These are phyloP conservation scores for Boletus rufocinnamomeus DNA, from an alignment of 768 basidiomycete genomes.

Conservation along the genomic window DNA sequence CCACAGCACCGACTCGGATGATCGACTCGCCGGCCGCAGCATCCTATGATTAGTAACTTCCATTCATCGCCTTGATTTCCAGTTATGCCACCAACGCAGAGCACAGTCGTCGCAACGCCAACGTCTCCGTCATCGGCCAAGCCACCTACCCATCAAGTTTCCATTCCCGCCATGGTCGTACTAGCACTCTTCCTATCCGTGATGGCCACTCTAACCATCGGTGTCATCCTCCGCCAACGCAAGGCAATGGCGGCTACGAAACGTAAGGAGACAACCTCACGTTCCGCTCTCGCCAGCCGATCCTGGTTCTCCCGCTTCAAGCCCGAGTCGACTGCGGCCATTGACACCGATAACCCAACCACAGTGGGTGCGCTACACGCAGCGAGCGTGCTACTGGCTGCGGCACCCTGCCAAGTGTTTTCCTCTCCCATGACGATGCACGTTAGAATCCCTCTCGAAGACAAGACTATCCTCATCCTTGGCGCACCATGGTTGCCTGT, in stretches of 20 bases:
- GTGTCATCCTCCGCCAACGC: conserved; percentile 25
- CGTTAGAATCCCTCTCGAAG: conserved; percentile 20
- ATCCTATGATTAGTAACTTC: neutral
- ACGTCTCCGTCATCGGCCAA: neutral
- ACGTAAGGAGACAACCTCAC: neutral
- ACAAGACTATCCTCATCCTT: conserved; percentile 25
- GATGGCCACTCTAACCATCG: conserved; percentile 24
- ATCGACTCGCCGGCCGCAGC: neutral
- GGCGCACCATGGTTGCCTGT: conserved; percentile 19
- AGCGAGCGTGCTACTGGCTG: conserved; percentile 26
- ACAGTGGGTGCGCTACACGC: conserved; percentile 28
- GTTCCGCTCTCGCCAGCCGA: neutral
- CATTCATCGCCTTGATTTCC: neutral
- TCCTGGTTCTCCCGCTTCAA: conserved; percentile 9
- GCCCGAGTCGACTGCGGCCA: neutral
- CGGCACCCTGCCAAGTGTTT: conserved; percentile 26
- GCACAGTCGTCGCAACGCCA: neutral
- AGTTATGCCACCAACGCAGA: conserved; percentile 23
- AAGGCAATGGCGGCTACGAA: neutral
- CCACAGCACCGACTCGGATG: neutral
- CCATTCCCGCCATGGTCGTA: conserved; percentile 23
- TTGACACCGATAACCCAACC: conserved; percentile 6
- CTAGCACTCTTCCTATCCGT: conserved; percentile 19
- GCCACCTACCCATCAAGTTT: conserved; percentile 10
- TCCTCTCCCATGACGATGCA: conserved; percentile 26